Conservation (phyloP, 805 yeast genomes). For the Scheffersomyces spartinae region DNA sequence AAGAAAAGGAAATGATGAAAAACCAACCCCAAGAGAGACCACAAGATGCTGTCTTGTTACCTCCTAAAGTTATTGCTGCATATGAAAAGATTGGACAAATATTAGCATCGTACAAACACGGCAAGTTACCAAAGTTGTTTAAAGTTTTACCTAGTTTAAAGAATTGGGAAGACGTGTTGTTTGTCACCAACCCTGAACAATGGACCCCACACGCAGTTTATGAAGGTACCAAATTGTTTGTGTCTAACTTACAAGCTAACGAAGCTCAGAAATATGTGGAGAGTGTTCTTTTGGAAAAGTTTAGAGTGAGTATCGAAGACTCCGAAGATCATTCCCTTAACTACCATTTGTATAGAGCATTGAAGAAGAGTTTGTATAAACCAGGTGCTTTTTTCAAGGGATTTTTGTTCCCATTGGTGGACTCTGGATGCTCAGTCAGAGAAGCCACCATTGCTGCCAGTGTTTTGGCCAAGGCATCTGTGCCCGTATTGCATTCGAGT, state of each 20-base stretch:
- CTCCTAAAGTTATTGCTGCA: constrained; percentile 94
- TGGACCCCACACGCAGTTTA: constrained; percentile 96
- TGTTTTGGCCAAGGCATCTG: constrained; percentile 75
- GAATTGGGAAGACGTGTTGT: constrained; percentile 93
- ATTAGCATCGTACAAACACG: constrained; percentile 82
- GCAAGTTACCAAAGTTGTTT: constrained; percentile 92
- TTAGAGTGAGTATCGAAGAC: constrained; percentile 59
- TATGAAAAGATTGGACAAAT: constrained; percentile 86
- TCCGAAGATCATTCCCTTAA: constrained; percentile 70
- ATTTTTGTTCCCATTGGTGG: constrained; percentile 81
- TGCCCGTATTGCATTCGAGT: constrained; percentile 92
- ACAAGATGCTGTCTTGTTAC: constrained; percentile 70
- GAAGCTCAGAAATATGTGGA: constrained; percentile 82
- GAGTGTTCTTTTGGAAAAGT: constrained; percentile 56
- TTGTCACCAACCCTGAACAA: constrained; percentile 79
- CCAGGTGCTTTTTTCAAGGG: constrained; percentile 98
- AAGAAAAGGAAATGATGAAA: constrained; percentile 46
- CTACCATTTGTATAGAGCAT: constrained; percentile 84
- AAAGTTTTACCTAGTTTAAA: constrained; percentile 86
- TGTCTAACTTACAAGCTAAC: constrained; percentile 75
- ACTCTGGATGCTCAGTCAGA: constrained; percentile 77
- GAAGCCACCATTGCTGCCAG: constrained; percentile 96
- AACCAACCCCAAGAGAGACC: constrained; percentile 22
- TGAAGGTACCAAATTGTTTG: constrained; percentile 91
- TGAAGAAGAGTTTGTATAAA: constrained; percentile 87